Conservation (phyloP, 169 alveolate species). For the Eimeria sp. region DNA sequence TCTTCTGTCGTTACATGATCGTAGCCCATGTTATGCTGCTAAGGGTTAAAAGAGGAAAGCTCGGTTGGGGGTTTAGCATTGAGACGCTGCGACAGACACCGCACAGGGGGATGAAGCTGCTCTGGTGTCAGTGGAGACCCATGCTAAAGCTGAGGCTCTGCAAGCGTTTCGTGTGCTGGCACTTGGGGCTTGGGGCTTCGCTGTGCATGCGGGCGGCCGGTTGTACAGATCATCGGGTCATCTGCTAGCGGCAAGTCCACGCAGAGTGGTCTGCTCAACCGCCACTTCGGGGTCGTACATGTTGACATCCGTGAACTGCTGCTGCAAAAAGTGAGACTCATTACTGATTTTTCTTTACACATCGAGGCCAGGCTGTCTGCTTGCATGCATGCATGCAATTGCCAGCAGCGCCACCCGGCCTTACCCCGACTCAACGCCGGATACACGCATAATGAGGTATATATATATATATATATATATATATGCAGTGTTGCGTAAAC, state of each 20-base stretch:
- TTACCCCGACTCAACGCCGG: not conserved
- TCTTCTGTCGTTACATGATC: not conserved
- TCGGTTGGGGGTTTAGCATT: not conserved
- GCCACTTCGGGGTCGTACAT: conserved; percentile 88
- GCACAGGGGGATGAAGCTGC: not conserved
- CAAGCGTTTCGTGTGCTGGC: not conserved
- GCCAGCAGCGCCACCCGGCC: not conserved
- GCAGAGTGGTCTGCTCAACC: conserved; percentile 87
- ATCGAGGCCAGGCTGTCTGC: not conserved
- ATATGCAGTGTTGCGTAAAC: not conserved
- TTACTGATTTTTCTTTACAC: not conserved
- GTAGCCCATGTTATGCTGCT: not conserved
- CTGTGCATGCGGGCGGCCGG: conserved; percentile 33
- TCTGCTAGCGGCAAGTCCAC: conserved; percentile 93
- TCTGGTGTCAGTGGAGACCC: not conserved
- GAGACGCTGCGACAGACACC: not conserved
- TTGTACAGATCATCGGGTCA: conserved; percentile 89
- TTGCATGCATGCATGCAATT: not conserved
- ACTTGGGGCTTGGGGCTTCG: not conserved
- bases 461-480: not conserved
- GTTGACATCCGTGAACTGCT: conserved; percentile 87
- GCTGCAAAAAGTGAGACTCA: conserved; percentile 77
- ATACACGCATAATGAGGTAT: not conserved
- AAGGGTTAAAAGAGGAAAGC: not conserved
- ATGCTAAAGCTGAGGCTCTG: not conserved